Conservation (phyloP, 1,284 basidiomycete genomes). For the Rhodofomes roseus region DNA sequence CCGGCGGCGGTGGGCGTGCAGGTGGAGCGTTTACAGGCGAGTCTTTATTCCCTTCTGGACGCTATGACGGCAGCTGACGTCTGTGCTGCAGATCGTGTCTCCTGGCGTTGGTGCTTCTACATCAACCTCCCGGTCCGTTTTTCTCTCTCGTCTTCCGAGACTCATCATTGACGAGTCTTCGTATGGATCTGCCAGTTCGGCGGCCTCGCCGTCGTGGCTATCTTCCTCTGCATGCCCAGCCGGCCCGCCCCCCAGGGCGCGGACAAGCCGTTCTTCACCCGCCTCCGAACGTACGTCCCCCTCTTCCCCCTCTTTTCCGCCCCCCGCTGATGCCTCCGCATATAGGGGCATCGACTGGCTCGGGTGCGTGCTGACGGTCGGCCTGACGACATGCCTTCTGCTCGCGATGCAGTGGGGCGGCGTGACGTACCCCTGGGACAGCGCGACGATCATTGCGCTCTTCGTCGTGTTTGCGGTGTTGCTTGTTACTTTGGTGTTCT, state of each 20-base stretch:
- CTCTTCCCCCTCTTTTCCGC: neutral
- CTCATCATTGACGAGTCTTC: neutral
- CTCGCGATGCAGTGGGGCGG: conserved; percentile 3
- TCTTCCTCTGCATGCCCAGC: conserved; percentile 33
- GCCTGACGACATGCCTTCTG: neutral
- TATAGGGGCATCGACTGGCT: neutral
- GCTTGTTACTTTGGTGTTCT: neutral
- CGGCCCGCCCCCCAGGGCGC: neutral
- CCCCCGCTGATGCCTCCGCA: neutral
- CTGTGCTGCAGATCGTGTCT: conserved; percentile 18
- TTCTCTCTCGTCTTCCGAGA: neutral
- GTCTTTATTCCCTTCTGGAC: too few species aligned
- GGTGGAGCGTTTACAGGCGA: conserved; percentile 15
- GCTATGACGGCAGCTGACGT: neutral
- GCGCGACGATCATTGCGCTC: neutral
- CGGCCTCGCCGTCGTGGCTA: conserved; percentile 30
- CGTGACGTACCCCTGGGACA: neutral
- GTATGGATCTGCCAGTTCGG: conserved; percentile 18
- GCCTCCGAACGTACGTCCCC: neutral
- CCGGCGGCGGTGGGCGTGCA: neutral
- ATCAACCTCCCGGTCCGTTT: conserved; percentile 29
- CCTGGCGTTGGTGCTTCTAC: conserved; percentile 39
- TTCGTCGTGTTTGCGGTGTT: conserved; percentile 1
- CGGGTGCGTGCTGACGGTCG: neutral
- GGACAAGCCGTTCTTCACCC: neutral